Evolutionary conservation across 164 flowering plant genomes (phyloP).

Genomic region (Warburgia ugandensis): DNA sequence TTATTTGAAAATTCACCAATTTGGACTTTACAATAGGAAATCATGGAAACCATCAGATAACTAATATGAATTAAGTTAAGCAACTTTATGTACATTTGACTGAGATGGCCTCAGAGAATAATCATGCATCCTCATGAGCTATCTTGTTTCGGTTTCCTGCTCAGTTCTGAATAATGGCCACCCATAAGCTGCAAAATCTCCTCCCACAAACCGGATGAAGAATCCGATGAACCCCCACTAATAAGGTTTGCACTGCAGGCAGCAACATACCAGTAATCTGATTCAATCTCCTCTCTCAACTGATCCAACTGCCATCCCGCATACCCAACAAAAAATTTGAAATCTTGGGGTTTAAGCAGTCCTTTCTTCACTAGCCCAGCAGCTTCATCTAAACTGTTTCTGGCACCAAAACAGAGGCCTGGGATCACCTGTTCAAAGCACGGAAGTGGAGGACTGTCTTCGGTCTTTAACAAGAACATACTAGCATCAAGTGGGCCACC

Average conservation of each 20-base stretch:
- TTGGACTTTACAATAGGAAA: no score
- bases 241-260: constrained; percentile 78
- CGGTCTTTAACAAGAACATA: constrained; percentile 61
- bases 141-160: constrained; percentile 90
- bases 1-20: no score
- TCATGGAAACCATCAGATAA: no score
- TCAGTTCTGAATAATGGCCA: constrained; percentile 82
- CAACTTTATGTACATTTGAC: no score
- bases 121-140: no score
- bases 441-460: constrained; percentile 29
- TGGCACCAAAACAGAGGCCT: constrained; percentile 72
- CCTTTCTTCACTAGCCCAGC: constrained; percentile 68
- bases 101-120: no score
- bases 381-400: constrained; percentile 70
- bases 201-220: constrained; percentile 68
- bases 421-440: constrained; percentile 80
- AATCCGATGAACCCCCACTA: constrained; percentile 29
- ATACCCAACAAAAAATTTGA: constrained; percentile 87
- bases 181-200: constrained; percentile 95
- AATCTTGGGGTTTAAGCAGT: constrained; percentile 58
- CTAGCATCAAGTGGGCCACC: constrained; percentile 94
- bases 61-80: no score
- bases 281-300: constrained; percentile 73
- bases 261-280: constrained; percentile 79
- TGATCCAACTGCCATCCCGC: constrained; percentile 94